Evolutionary conservation across 1,284 basidiomycete species (phyloP).

Genomic region (Apiotrichum gamsii): DNA sequence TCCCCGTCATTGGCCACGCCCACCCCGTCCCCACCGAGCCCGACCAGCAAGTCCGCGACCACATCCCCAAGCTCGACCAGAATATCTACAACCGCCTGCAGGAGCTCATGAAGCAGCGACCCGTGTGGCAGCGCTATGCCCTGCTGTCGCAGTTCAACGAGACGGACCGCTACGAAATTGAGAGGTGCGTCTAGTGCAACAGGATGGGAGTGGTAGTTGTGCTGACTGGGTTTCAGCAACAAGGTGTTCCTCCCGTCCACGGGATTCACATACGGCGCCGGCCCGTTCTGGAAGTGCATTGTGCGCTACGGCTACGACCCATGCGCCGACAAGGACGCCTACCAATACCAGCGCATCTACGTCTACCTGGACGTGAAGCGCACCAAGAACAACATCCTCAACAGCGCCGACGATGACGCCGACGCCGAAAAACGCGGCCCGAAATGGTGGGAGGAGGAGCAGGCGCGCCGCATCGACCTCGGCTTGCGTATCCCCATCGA

Average conservation of each 20-base stretch:
- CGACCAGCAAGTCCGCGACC: slow-evolving; percentile 48
- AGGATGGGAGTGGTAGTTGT: no score
- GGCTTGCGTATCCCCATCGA: slow-evolving; percentile 34
- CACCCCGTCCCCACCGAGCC: slow-evolving; percentile 58
- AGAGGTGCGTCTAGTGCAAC: slow-evolving; percentile 2
- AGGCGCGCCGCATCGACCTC: slow-evolving; percentile 23
- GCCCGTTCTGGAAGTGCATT: slow-evolving; percentile 86
- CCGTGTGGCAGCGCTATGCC: slow-evolving; percentile 80
- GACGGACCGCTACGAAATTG: slow-evolving; percentile 42
- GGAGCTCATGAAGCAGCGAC: slow-evolving; percentile 56
- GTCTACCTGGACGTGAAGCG: slow-evolving; percentile 49
- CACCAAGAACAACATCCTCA: slow-evolving; percentile 20
- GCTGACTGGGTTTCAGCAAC: slow-evolving; percentile 31
- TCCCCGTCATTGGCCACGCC: slow-evolving; percentile 25
- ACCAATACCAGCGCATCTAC: slow-evolving; percentile 80
- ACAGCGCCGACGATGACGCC: slow-evolving; percentile 21
- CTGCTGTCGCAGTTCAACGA: slow-evolving; percentile 75
- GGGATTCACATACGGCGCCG: slow-evolving; percentile 82
- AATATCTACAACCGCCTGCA: slow-evolving; percentile 40
- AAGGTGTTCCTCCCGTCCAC: slow-evolving; percentile 50
- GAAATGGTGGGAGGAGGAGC: slow-evolving; percentile 36
- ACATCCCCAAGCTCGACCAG: slow-evolving; percentile 53
- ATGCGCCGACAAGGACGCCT: slow-evolving; percentile 59
- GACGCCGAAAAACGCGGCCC: slow-evolving; percentile 20
- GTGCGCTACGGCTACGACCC: slow-evolving; percentile 88